Base-by-base conservation (phyloP, 257 asterid genomes). In the Solanum ossicruentum region DNA sequence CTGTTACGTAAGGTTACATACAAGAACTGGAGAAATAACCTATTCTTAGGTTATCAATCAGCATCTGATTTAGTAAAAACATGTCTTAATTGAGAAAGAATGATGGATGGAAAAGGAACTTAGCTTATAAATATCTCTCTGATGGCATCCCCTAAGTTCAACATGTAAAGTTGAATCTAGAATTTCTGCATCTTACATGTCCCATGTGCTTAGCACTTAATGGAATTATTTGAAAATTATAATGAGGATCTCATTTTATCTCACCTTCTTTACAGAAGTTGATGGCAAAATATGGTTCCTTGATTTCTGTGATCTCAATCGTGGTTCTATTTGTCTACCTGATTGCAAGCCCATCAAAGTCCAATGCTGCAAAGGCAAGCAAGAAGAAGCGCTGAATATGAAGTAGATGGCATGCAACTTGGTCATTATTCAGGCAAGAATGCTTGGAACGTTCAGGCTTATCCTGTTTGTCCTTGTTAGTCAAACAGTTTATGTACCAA, bases 261-360 rank as follows among this genome's bases (percentile, higher is more conserved):
- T 51, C 47, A 52, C 86, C 77, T 26, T 21, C 28, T 88, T 69
- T 91, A 92, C 97, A 96, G 99, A 91, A 90, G 84, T 84, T 92
- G 63, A 84, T 95, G 92, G 97, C 94, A 67, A 95, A 95, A 89
- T 96, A 96, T 32, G 99, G 99, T 56, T 89, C 98, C 73, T 92
- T 96, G 84, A 88, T 91, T 85, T 95, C 99, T 43, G 97, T 95
- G 82, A 56, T 92, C 81, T 85, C 97, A 43, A 49, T 93, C 9
- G 98, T 96, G 69, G 90, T 90, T 49, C 72, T 93, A 92, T 92
- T 92, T 57, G 26, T 92, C 17, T 88, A 87, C 90, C 82, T 92
- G 88, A 67, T 96, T 13, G 90, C 95, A 47, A 92, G 91, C 81
- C 98, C 98, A 82, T 94, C 98, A 67, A 94, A 93, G 87, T 91